A percentile compares a stretch with the other conserved stretches of the same genome.
phyloP scores from a whole-genome alignment of 495 filamentous ascomycete species.

The Poronia punctata region DNA sequence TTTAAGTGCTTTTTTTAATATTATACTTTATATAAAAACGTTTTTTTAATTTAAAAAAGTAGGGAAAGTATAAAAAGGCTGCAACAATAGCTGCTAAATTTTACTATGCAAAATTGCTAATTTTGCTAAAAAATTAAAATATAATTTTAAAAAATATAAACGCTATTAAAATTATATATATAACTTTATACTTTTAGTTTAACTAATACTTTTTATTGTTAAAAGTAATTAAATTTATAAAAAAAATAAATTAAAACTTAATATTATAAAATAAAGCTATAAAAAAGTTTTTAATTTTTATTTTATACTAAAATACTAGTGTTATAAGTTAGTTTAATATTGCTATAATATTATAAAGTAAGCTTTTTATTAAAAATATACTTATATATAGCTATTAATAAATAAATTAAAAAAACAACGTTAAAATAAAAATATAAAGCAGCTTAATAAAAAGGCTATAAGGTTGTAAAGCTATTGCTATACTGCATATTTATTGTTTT shows the following conservation, averaged over 20 bases:
- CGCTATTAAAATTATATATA: constrained; percentile 3
- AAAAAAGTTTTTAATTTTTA: background rate
- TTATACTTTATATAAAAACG: background rate
- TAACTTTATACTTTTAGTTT: background rate
- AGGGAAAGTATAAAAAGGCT: background rate
- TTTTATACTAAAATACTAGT: background rate
- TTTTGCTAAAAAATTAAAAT: background rate
- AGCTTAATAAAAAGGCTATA: background rate
- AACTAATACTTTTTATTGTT: background rate
- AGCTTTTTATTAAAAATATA: background rate
- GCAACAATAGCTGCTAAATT: background rate
- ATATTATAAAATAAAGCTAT: constrained; percentile 1
- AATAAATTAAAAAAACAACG: no score
- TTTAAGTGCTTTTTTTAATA: background rate
- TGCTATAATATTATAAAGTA: background rate
- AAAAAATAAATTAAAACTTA: background rate
- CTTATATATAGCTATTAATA: background rate
- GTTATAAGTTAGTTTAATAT: background rate
- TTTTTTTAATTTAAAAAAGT: no score
- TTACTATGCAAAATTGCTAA: background rate
- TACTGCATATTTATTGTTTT: no score
- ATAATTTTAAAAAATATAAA: no score
- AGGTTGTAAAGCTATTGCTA: background rate
- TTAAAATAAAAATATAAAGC: background rate
- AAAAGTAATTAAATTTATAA: background rate